Evolutionary conservation across 1,284 basidiomycete genomes (phyloP).

Genomic region (Earliella scabrosa): DNA sequence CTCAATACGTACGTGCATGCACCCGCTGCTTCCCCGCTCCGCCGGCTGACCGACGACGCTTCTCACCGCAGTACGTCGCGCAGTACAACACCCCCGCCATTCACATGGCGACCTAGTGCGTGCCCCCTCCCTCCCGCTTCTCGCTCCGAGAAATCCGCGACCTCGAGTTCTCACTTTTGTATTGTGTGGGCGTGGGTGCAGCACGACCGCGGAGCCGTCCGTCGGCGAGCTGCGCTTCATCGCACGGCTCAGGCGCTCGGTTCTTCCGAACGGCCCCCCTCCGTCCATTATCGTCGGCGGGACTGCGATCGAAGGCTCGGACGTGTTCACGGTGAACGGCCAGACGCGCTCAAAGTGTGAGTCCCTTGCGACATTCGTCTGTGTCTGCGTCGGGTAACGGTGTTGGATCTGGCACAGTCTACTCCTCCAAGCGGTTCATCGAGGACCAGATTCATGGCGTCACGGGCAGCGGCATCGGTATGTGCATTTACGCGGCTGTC

Average conservation of each 20-base stretch:
- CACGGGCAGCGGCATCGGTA: conserved; percentile 40
- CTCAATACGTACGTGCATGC: conserved; percentile 36
- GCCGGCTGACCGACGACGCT: conserved; percentile 35
- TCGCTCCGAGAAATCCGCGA: too few species aligned
- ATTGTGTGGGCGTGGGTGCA: too few species aligned
- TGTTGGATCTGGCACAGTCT: too few species aligned
- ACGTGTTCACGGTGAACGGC: conserved; percentile 48
- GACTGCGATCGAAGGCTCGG: conserved; percentile 48
- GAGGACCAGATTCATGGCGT: conserved; percentile 46
- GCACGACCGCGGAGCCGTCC: conserved; percentile 45
- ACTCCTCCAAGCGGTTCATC: conserved; percentile 36
- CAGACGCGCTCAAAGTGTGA: conserved; percentile 52
- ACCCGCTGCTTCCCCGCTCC: neutral
- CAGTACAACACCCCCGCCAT: conserved; percentile 45
- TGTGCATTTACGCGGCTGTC: too few species aligned
- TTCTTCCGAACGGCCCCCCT: conserved; percentile 44
- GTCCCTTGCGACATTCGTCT: too few species aligned
- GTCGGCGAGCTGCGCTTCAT: conserved; percentile 55
- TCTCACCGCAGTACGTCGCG: conserved; percentile 46
- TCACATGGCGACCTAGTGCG: conserved; percentile 44
- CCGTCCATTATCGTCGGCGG: conserved; percentile 43
- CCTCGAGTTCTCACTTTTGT: too few species aligned
- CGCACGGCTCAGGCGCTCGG: conserved; percentile 47
- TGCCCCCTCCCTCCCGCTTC: neutral
- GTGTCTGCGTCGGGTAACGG: too few species aligned